Conservation (phyloP, 331 rosid genomes). For the Pyracantha coccinea region DNA sequence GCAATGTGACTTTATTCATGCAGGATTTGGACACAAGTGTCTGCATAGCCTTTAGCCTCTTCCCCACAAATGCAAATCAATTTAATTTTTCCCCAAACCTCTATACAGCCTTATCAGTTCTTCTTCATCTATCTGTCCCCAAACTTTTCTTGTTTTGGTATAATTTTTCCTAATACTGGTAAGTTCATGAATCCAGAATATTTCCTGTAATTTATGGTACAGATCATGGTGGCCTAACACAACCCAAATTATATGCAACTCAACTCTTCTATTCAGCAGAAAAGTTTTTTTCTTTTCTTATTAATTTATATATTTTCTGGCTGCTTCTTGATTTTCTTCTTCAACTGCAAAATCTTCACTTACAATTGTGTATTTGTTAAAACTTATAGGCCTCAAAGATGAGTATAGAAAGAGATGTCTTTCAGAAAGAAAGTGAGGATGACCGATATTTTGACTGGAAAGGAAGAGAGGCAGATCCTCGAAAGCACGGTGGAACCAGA, state of each 20-base stretch:
- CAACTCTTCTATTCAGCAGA: not conserved
- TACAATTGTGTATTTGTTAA: too few relatives aligned
- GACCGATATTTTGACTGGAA: conserved; percentile 11
- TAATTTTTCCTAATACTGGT: not conserved
- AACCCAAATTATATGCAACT: not conserved
- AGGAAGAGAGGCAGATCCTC: conserved; percentile 19
- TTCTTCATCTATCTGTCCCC: not conserved
- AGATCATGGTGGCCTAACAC: not conserved
- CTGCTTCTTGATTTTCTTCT: not conserved
- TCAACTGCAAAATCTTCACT: not conserved
- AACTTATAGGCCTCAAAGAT: conserved; percentile 1
- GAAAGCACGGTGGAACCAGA: conserved; percentile 26
- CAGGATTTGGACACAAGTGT: not conserved
- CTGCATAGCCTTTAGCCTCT: not conserved
- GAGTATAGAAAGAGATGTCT: not conserved
- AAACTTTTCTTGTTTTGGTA: not conserved
- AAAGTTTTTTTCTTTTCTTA: too few relatives aligned
- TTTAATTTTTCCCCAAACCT: not conserved
- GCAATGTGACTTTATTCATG: not conserved
- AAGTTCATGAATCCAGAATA: not conserved
- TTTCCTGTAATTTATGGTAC: not conserved
- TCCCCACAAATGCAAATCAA: not conserved
- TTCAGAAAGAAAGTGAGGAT: not conserved
- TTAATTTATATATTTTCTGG: not conserved
- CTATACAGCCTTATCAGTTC: not conserved